phyloP scores from a whole-genome alignment of 164 flowering plant species.

The Piper longum region DNA sequence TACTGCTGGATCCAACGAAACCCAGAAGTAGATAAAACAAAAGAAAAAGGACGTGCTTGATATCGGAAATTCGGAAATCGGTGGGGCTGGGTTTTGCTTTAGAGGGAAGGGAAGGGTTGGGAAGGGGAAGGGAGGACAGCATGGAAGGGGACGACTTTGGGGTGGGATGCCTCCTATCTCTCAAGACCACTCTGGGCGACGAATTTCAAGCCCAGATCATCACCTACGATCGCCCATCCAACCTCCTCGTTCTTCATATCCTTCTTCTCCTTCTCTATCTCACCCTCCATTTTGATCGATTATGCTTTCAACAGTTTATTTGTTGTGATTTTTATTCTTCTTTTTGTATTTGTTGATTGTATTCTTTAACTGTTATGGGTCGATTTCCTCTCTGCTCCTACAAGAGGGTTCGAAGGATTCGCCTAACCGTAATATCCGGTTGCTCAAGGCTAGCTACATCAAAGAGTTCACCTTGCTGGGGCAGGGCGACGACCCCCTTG shows the following conservation, averaged over 20 bases:
- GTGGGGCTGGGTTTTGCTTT: no score
- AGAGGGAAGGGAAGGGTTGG: neutral
- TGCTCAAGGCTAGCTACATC: constrained; percentile 67
- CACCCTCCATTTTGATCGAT: neutral
- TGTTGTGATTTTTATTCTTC: neutral
- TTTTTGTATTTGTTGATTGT: constrained; percentile 3
- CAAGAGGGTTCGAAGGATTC: constrained; percentile 68
- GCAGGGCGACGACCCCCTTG: constrained; percentile 77
- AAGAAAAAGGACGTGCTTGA: no score
- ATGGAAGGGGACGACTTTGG: constrained; percentile 44
- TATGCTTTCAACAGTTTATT: constrained; percentile 13
- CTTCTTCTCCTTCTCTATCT: constrained; percentile 42
- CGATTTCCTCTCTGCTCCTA: constrained; percentile 10
- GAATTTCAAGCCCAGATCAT: constrained; percentile 69
- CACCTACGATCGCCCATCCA: constrained; percentile 67
- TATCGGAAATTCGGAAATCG: no score
- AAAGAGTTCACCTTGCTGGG: constrained; percentile 59
- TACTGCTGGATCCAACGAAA: no score
- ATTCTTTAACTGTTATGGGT: constrained; percentile 19
- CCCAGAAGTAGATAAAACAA: no score
- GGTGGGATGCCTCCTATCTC: constrained; percentile 56
- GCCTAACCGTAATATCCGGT: constrained; percentile 39
- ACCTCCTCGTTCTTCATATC: constrained; percentile 90
- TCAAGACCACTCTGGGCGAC: constrained; percentile 75
- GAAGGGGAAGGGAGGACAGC: neutral